These are phyloP conservation scores for Pelargonium citronellum DNA, from an alignment of 441 rosid genomes.

Conservation along the genomic window DNA sequence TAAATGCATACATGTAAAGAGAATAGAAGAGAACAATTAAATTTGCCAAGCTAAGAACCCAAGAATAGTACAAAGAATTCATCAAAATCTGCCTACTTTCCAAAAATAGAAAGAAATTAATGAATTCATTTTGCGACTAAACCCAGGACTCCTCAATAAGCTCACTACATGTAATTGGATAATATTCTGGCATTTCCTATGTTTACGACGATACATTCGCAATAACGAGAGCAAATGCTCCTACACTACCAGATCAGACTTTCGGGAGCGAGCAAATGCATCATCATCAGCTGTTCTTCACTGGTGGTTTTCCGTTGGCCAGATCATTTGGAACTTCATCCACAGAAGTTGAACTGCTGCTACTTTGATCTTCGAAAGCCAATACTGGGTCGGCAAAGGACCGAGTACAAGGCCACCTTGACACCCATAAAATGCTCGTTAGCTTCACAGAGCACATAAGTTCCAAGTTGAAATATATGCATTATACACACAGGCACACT, in stretches of 20 bases:
- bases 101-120: too few species aligned
- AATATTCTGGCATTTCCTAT: too few species aligned
- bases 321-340: slow-evolving; percentile 3
- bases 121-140: too few species aligned
- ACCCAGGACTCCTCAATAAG: too few species aligned
- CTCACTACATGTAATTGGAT: too few species aligned
- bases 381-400: slow-evolving; percentile 2
- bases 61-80: too few species aligned
- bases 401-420: slow-evolving; percentile 5
- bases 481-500: background rate
- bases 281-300: background rate
- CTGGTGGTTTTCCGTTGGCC: background rate
- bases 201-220: too few species aligned
- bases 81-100: background rate
- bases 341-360: slow-evolving; percentile 9
- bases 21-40: too few species aligned
- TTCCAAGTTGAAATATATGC: background rate
- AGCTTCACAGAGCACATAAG: background rate
- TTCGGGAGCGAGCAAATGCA: background rate
- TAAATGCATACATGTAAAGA: too few species aligned
- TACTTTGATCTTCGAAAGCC: slow-evolving; percentile 8
- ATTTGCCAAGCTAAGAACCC: too few species aligned
- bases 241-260: too few species aligned
- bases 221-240: too few species aligned
- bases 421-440: background rate